Evolutionary conservation across 1,284 basidiomycete species (phyloP).

Genomic region (Trametes pubescens): DNA sequence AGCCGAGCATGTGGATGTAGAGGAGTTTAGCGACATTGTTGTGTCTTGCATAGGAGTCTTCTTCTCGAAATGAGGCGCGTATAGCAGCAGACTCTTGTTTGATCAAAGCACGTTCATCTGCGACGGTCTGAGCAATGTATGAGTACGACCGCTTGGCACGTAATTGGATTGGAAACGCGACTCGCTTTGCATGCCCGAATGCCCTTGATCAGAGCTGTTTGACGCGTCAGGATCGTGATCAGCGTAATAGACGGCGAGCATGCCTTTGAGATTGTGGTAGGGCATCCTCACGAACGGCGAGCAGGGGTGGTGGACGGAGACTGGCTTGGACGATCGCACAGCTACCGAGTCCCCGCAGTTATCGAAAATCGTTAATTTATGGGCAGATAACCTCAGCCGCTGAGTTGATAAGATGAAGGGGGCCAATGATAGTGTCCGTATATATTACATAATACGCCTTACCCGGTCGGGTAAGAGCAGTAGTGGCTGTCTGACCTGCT

Average conservation of each 20-base stretch:
- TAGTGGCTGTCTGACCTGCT: slow-evolving; percentile 13
- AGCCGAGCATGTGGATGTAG: slow-evolving; percentile 99
- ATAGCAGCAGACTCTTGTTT: slow-evolving; percentile 99
- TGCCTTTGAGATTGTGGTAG: slow-evolving; percentile 93
- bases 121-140: slow-evolving; percentile 80
- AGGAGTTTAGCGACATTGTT: slow-evolving; percentile 99
- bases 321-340: slow-evolving; percentile 8
- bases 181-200: slow-evolving; percentile 91
- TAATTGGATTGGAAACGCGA: slow-evolving; percentile 14
- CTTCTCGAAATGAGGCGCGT: slow-evolving; percentile 96
- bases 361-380: not conserved
- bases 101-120: slow-evolving; percentile 97
- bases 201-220: slow-evolving; percentile 90
- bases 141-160: slow-evolving; percentile 37
- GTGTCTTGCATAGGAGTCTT: slow-evolving; percentile 92
- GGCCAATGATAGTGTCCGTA: not conserved
- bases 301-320: slow-evolving; percentile 19
- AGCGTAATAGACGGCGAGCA: slow-evolving; percentile 31
- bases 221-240: slow-evolving; percentile 22
- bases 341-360: not conserved
- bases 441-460: slow-evolving; percentile 12
- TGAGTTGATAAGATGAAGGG: not conserved
- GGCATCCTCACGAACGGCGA: slow-evolving; percentile 57
- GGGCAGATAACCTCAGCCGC: not conserved
- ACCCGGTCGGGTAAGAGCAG: slow-evolving; percentile 8